Evolutionary conservation across 2,329 filamentous ascomycete species (phyloP).

Genomic region (Fusarium tricinctum): DNA sequence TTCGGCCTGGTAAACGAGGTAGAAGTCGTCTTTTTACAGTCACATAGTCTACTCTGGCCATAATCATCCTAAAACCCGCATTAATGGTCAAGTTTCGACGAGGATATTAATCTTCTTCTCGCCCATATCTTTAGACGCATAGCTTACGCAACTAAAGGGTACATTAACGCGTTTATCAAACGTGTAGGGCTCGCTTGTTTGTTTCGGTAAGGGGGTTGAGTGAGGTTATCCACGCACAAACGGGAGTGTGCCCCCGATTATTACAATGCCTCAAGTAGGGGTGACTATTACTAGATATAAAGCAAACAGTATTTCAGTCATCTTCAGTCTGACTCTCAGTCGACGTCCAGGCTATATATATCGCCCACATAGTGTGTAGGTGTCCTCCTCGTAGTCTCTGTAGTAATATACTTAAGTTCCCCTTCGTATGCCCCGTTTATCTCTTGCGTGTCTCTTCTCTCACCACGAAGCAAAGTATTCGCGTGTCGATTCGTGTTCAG

Average conservation of each 20-base stretch:
- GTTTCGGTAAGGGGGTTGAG: not conserved
- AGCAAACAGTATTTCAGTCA: constrained; percentile 2
- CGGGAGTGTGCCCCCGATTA: constrained; percentile 2
- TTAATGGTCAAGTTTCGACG: constrained; percentile 8
- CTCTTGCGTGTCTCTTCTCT: not conserved
- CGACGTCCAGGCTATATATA: not conserved
- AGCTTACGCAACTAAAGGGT: not conserved
- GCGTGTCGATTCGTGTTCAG: not conserved
- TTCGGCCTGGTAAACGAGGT: not conserved
- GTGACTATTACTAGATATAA: not conserved
- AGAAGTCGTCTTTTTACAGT: not conserved
- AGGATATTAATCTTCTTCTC: constrained; percentile 7
- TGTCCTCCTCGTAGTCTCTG: not conserved
- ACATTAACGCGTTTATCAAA: constrained; percentile 6
- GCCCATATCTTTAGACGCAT: constrained; percentile 11
- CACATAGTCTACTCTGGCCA: not conserved
- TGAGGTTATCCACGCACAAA: constrained; percentile 2
- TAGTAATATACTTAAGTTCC: not conserved
- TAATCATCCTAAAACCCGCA: constrained; percentile 12
- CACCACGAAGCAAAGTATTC: not conserved
- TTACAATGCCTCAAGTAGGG: not conserved
- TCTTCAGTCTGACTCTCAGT: not conserved
- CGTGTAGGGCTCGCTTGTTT: not conserved
- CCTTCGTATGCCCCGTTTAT: constrained; percentile 2
- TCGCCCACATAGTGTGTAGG: not conserved